phyloP scores from a whole-genome alignment of 192 early-diverging fungal genomes.

The Coemansia sp. region DNA sequence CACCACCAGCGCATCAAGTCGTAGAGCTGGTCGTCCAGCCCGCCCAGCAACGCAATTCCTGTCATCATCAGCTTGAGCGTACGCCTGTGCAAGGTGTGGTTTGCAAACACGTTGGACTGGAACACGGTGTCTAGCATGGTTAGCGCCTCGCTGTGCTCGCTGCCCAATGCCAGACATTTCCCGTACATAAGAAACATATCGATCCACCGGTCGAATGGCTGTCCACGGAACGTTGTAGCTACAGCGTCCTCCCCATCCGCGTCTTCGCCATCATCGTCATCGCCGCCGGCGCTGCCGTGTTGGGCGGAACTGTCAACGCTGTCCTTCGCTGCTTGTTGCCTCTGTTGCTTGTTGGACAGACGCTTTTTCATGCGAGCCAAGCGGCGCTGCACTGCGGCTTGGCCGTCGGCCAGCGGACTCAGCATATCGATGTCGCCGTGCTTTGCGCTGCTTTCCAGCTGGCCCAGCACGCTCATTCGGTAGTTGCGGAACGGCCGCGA shows the following conservation, averaged over 20 bases:
- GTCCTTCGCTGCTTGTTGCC: not conserved
- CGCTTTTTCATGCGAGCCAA: slow-evolving; percentile 35
- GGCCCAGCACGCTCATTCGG: slow-evolving; percentile 20
- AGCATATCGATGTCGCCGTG: slow-evolving; percentile 10
- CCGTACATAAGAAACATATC: slow-evolving; percentile 51
- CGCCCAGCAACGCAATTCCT: slow-evolving; percentile 18
- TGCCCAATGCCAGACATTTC: slow-evolving; percentile 32
- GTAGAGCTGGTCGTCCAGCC: slow-evolving; percentile 22
- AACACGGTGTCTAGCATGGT: slow-evolving; percentile 34
- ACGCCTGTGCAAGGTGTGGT: slow-evolving; percentile 8
- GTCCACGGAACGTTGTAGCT: slow-evolving; percentile 49
- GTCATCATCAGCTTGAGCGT: slow-evolving; percentile 24
- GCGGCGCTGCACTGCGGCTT: slow-evolving; percentile 34
- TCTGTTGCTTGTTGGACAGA: slow-evolving; percentile 24
- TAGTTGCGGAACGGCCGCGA: slow-evolving; percentile 39
- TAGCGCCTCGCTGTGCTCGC: slow-evolving; percentile 18
- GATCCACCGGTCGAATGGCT: slow-evolving; percentile 42
- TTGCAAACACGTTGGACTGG: slow-evolving; percentile 40
- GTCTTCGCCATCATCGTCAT: not conserved
- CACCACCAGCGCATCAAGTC: slow-evolving; percentile 45
- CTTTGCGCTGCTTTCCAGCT: slow-evolving; percentile 27
- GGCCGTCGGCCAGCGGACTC: slow-evolving; percentile 11
- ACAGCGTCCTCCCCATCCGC: slow-evolving; percentile 3
- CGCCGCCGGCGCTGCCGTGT: not conserved
- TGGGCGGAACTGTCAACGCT: not conserved